Evolutionary conservation across 2,329 filamentous ascomycete genomes (phyloP).

Genomic region (Colletotrichum sp.): DNA sequence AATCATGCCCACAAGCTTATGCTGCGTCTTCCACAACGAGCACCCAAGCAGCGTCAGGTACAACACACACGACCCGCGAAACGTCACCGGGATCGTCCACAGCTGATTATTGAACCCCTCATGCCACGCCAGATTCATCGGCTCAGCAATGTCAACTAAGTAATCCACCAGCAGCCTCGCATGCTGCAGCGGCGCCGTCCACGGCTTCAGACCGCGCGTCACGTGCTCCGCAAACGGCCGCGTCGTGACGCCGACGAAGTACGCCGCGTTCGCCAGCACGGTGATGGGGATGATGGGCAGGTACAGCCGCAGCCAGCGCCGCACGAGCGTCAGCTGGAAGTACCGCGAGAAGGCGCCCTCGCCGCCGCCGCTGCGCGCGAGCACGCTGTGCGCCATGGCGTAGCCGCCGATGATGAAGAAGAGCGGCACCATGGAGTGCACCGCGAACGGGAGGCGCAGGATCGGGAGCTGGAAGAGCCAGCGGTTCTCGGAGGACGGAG

Average conservation of each 20-base stretch:
- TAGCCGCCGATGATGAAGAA: slow-evolving; percentile 20
- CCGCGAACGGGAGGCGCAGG: slow-evolving; percentile 1
- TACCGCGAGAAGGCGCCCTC: background rate
- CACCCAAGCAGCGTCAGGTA: background rate
- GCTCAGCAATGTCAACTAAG: background rate
- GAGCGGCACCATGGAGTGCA: slow-evolving; percentile 16
- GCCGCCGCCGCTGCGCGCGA: background rate
- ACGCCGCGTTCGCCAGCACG: background rate
- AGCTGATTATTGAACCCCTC: background rate
- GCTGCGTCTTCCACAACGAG: background rate
- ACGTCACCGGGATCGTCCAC: background rate
- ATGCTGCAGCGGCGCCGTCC: background rate
- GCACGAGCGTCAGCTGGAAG: background rate
- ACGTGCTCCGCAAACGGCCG: background rate
- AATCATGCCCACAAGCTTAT: background rate
- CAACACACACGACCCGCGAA: background rate
- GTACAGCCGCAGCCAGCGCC: background rate
- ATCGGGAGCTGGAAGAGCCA: slow-evolving; percentile 8
- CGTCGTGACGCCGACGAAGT: background rate
- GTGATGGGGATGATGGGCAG: background rate
- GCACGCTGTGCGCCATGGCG: background rate
- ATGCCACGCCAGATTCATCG: background rate
- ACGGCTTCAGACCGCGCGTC: background rate
- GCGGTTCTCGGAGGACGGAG: background rate
- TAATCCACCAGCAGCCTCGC: background rate